A percentile compares a stretch with the other conserved stretches of the same genome.
Evolutionary conservation across 2,329 filamentous ascomycete species (phyloP).

Genomic region (Botrytis tulipae): DNA sequence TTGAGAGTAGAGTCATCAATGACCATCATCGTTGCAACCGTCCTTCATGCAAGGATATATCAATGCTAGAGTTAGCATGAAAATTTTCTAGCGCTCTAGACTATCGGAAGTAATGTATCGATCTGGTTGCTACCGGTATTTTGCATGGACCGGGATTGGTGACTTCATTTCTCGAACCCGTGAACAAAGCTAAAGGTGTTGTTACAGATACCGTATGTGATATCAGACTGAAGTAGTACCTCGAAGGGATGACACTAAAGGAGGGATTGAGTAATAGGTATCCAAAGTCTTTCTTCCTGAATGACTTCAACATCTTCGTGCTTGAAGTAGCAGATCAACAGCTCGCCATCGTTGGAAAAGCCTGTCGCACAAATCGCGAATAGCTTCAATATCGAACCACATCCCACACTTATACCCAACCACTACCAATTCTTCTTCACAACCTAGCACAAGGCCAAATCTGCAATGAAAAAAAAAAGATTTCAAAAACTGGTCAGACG

Average conservation of each 20-base stretch:
- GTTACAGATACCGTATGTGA: not conserved
- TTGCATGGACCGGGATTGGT: accelerated
- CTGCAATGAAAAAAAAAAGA: conserved; percentile 53
- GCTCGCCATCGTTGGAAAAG: too few species aligned
- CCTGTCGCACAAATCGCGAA: not conserved
- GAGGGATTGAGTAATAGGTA: not conserved
- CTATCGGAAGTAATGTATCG: too few species aligned
- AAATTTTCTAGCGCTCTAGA: too few species aligned
- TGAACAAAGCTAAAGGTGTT: not conserved
- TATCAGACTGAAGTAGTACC: not conserved
- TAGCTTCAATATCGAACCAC: not conserved
- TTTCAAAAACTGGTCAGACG: conserved; percentile 72
- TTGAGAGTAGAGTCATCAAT: not conserved
- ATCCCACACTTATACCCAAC: not conserved
- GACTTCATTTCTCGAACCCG: not conserved
- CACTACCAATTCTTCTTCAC: not conserved
- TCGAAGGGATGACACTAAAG: too few species aligned
- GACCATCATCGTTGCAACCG: not conserved
- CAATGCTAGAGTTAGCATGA: too few species aligned
- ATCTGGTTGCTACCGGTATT: not conserved
- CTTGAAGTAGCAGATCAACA: not conserved
- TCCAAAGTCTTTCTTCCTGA: too few species aligned
- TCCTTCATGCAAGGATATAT: too few species aligned
- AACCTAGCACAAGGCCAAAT: not conserved
- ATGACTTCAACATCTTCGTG: not conserved